phyloP scores from a whole-genome alignment of 164 flowering plant species.

The Hamamelis virginiana region DNA sequence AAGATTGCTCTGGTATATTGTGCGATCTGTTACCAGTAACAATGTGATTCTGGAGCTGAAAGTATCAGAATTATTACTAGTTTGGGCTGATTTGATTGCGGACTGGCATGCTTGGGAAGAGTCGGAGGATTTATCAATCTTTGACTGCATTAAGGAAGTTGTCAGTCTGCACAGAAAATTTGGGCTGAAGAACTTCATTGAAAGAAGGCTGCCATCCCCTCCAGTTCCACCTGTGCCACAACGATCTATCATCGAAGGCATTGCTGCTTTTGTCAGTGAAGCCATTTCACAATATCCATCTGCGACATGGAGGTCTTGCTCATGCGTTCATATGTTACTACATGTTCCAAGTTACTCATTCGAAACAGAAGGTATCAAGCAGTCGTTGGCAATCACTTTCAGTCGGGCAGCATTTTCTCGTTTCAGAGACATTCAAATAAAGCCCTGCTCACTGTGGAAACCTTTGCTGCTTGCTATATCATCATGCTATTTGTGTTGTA shows the following conservation, averaged over 20 bases:
- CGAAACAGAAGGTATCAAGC: conserved; percentile 55
- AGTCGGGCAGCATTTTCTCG: conserved; percentile 56
- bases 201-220: conserved; percentile 42
- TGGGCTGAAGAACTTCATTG: conserved; percentile 46
- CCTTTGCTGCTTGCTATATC: conserved; percentile 66
- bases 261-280: conserved; percentile 54
- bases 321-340: conserved; percentile 62
- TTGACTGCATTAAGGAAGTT: conserved; percentile 59
- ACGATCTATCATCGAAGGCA: conserved; percentile 60
- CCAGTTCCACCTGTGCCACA: conserved; percentile 73
- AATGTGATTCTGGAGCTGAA: conserved; percentile 40
- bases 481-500: conserved; percentile 63
- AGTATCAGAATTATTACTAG: conserved; percentile 49
- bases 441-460: conserved; percentile 67
- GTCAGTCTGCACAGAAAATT: conserved; percentile 43
- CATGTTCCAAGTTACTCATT: conserved; percentile 50
- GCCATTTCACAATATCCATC: conserved; percentile 68
- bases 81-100: conserved; percentile 70
- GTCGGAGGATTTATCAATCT: conserved; percentile 56
- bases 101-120: conserved; percentile 93
- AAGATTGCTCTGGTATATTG: conserved; percentile 47
- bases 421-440: conserved; percentile 41
- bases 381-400: conserved; percentile 47
- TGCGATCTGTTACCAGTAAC: conserved; percentile 40
- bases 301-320: conserved; percentile 72